Base-by-base conservation (phyloP, 495 filamentous ascomycete species). In the Astrothelium macrocarpum region DNA sequence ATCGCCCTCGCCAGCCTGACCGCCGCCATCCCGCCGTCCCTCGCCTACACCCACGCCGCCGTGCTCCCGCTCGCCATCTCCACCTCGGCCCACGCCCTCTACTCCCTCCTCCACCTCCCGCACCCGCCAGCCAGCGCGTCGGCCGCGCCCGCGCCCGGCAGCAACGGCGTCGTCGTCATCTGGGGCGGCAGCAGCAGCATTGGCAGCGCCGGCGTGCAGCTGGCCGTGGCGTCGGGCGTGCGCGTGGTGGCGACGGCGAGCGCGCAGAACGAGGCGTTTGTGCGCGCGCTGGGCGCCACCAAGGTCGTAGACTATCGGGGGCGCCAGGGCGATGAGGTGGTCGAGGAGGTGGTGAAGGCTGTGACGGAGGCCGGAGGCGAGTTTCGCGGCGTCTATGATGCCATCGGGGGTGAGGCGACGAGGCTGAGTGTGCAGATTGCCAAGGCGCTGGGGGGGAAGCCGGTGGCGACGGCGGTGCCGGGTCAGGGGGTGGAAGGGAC, bases 171-270 rank as follows among this genome's bases (percentile, higher is more conserved):
- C 1, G 49, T 88, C 0, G 69, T 87, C 1, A 71, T 87, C 60
- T 89, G 84, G 79, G 85, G 85, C 32, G 86, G 84, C 34, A 77
- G 80, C 3, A 77, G 78, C 1, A 81, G 80, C 32, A 81, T 88
- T 5, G 86, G 86, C 11, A 74, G 77, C 69, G 80, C 79, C 61
- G 82, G 81, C 0, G 85, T 87, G 62, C 87, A 89, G 68, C 79
- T 87, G 25, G 83, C 82, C 3, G 72, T 73, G 0, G 79, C 81
- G 0, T 77, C 85, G 0, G 86, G 86, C 1, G 80, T 80, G 29
- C 78, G 82, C 14, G 85, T 88, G 1, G 71, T 86, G 58, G 74
- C 80, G 0, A 85, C 83, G 0, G 75, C 81, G 0, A 81, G 78
- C 1, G 71, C 73, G 1, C 76, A 76, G 65, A 88, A 88, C 69